Percentiles rank a stretch among this genome's conserved stretches.
Conservation (phyloP, 495 filamentous ascomycete species). For the Xylaria bambusicola region DNA sequence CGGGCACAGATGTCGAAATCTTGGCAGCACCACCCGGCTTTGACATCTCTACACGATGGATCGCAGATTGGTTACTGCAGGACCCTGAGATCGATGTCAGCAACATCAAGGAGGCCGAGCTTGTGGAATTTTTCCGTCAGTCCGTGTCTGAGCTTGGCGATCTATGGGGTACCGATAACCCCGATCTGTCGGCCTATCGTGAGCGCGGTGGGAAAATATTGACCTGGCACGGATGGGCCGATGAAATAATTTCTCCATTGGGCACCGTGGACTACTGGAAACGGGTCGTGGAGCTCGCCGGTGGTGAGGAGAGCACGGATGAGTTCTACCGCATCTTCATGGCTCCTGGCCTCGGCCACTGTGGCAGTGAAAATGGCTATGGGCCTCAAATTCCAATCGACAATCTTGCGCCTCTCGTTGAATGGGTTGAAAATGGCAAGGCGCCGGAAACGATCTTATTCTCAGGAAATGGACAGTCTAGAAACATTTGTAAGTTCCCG, state of each 20-base stretch:
- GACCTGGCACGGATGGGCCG: slow-evolving; percentile 51
- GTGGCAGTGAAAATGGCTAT: slow-evolving; percentile 31
- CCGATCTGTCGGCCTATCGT: slow-evolving; percentile 46
- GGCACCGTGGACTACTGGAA: slow-evolving; percentile 43
- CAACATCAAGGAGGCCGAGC: slow-evolving; percentile 25
- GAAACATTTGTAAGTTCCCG: slow-evolving; percentile 28
- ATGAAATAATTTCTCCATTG: slow-evolving; percentile 42
- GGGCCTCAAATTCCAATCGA: slow-evolving; percentile 46
- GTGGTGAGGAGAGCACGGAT: slow-evolving; percentile 46
- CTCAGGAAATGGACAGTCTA: slow-evolving; percentile 23
- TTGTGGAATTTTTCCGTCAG: slow-evolving; percentile 31
- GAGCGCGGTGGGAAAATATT: slow-evolving; percentile 52
- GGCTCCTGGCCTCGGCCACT: slow-evolving; percentile 55
- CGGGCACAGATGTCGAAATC: slow-evolving; percentile 27
- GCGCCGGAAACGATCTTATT: slow-evolving; percentile 32
- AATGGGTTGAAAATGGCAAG: slow-evolving; percentile 49
- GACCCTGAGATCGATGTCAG: slow-evolving; percentile 26
- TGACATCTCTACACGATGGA: slow-evolving; percentile 24
- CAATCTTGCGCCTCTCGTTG: slow-evolving; percentile 43
- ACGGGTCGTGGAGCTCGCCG: slow-evolving; percentile 47
- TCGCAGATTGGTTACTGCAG: slow-evolving; percentile 26
- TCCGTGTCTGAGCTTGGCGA: slow-evolving; percentile 34
- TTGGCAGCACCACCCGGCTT: slow-evolving; percentile 16
- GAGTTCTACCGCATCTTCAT: slow-evolving; percentile 63
- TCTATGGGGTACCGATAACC: slow-evolving; percentile 35